Evolutionary conservation across 805 yeast genomes (phyloP).

Genomic region (Cyberlindnera xishuangbannaensis): DNA sequence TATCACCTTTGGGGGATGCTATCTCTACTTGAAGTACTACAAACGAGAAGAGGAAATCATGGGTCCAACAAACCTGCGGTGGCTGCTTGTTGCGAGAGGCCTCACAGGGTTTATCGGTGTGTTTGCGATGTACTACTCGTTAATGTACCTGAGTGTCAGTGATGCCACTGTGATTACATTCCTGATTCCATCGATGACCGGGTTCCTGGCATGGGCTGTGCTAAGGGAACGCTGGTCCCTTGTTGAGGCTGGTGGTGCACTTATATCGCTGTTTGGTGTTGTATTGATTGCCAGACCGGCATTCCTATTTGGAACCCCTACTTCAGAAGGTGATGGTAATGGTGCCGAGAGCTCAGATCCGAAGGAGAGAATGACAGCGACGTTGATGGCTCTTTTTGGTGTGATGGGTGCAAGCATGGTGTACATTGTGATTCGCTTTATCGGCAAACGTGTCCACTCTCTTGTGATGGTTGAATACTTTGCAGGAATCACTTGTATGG

Average conservation of each 20-base stretch:
- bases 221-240: slow-evolving; percentile 61
- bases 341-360: slow-evolving; percentile 38
- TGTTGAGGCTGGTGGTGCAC: slow-evolving; percentile 64
- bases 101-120: slow-evolving; percentile 75
- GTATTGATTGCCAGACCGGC: slow-evolving; percentile 76
- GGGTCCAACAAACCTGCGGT: slow-evolving; percentile 59
- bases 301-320: slow-evolving; percentile 52
- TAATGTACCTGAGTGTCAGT: slow-evolving; percentile 66
- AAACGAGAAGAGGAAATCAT: slow-evolving; percentile 56
- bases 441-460: slow-evolving; percentile 78
- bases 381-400: slow-evolving; percentile 58
- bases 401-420: slow-evolving; percentile 66
- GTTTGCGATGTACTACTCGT: slow-evolving; percentile 68
- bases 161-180: slow-evolving; percentile 82
- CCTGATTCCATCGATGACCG: slow-evolving; percentile 70
- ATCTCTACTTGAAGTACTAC: slow-evolving; percentile 46
- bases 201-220: slow-evolving; percentile 62
- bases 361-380: slow-evolving; percentile 53
- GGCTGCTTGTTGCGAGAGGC: slow-evolving; percentile 56
- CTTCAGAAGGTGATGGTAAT: slow-evolving; percentile 8
- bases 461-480: slow-evolving; percentile 73
- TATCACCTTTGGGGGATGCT: slow-evolving; percentile 58
- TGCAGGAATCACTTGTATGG: slow-evolving; percentile 52
- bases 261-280: slow-evolving; percentile 69
- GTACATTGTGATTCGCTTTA: slow-evolving; percentile 63